Base-by-base conservation (phyloP, 2,329 filamentous ascomycete species). In the Sarocladiaceae sp. region DNA sequence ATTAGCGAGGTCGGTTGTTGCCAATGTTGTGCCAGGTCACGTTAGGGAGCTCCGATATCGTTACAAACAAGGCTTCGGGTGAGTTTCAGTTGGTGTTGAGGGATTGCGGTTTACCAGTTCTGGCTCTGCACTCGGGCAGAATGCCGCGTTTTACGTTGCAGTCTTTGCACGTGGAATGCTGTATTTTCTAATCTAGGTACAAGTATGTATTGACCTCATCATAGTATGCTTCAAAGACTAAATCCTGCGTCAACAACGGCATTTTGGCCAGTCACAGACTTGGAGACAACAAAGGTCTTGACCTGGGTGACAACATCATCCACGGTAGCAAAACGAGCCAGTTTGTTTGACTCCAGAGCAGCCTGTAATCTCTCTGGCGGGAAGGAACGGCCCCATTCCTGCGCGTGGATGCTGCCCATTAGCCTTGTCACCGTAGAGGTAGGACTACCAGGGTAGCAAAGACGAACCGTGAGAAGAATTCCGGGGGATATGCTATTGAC, bases 381-480 rank as follows among this genome's bases (percentile, higher is more conserved):
- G 64, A 83, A 89, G 56, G 59, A 72, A 44, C 77, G 66, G 12
- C 83, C 83, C 86, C 86, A 89, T 63, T 88, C 85, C 59, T 70
- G 25, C 13, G 23, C 13, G 56, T 40, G 26, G 28, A 40, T 40
- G 6, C 8, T 7, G 17, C 8, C 40, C 2, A 26, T 56, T 12
- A 56, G 56, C 33, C 42, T 18, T 22, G 33, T 50, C 20, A 50
- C 47, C 35, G 5, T 36, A 12, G 13, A 13, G 26, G n/a, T 1
- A 17, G 31, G 3, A 48, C 26, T 7, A 33, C 15, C 40, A 17
- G 46, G 17, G 6, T 11, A 12, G n/a, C 4, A 6, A 44, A 4
- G 22, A 60, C 67, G 56, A 59, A 76, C 74, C 36, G 75, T 78
- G 35, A 77, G 58, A 54, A 79, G 60, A 12, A 82, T 56, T 0